Base-by-base conservation (phyloP, 1,139 yeast species). In the Kurtzmaniella natalensis region DNA sequence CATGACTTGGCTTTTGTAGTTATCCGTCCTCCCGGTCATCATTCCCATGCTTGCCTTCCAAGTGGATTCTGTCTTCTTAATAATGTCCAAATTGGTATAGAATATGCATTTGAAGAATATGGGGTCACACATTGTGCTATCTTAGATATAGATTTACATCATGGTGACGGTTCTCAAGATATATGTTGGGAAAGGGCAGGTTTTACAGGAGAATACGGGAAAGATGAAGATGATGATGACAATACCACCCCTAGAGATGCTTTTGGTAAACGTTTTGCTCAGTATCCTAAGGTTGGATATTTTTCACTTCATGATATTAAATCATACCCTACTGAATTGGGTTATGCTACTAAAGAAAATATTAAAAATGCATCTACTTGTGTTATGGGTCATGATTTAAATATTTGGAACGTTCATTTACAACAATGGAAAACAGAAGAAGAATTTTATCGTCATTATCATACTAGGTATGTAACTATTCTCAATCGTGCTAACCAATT, bases 121-220 rank as follows among this genome's bases (percentile, higher is more conserved):
- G 78, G 70, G 2, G 78, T 86, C 2, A 80, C 92, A 0, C 95
- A 86, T 56, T 88, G 88, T 13, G 92, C 83, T 1, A 81, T 86
- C 18, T 61, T 86, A 24, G 95, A 86, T 53, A 81, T 86, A 42
- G 95, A 86, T 55, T 65, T 86, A 33, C 95, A 86, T 51, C 95
- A 86, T 50, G 95, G 95, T n/a, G 95, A 86, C 55, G 95, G 95
- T 4, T 76, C 86, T 5, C 95, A 86, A 50, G 95, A 85, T 55
- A 81, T 86, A 18, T 80, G 94, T 46, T 85, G 92, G 89, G 81
- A 80, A 46, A 65, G 84, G 44, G 84, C 86, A 0, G 85, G 86
- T 0, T 71, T 76, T 44, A 52, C 56, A 8, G 75, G 77, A 2
- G 77, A 74, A 37, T 68, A 65, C 44, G 76, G 76, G 11, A 66